Percentiles rank a stretch among this genome's conserved stretches.
Evolutionary conservation across 1,284 basidiomycete genomes (phyloP).

Genomic region (Mycena citricolor): DNA sequence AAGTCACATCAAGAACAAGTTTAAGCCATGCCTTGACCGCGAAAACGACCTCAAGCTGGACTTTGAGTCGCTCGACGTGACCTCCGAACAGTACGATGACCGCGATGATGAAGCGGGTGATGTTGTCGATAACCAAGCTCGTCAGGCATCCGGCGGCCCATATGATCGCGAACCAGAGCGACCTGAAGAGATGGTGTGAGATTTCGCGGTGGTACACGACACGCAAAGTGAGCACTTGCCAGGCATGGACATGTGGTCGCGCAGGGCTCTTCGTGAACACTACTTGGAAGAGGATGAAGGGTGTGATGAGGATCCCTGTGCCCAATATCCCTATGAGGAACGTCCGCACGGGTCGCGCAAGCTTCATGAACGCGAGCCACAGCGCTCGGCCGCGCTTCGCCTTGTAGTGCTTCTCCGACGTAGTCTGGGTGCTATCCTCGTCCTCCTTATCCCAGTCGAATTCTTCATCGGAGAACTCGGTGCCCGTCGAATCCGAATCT

Average conservation of each 20-base stretch:
- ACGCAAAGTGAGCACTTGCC: not conserved
- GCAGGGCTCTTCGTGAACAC: slow-evolving; percentile 51
- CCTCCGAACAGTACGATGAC: slow-evolving; percentile 56
- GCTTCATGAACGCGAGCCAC: slow-evolving; percentile 66
- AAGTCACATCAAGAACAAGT: slow-evolving; percentile 59
- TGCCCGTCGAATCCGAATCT: slow-evolving; percentile 57
- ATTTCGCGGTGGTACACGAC: not conserved
- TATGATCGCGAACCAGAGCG: slow-evolving; percentile 67
- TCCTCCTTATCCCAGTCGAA: slow-evolving; percentile 76
- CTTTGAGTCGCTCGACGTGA: slow-evolving; percentile 31
- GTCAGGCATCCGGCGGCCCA: slow-evolving; percentile 68
- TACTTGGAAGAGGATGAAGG: slow-evolving; percentile 65
- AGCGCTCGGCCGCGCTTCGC: slow-evolving; percentile 54
- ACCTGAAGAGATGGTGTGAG: slow-evolving; percentile 45
- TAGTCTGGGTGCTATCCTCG: slow-evolving; percentile 26
- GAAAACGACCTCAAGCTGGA: slow-evolving; percentile 52
- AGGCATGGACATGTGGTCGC: slow-evolving; percentile 53
- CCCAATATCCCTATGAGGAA: slow-evolving; percentile 58
- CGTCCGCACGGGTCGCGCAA: slow-evolving; percentile 59
- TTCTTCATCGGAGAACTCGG: slow-evolving; percentile 65
- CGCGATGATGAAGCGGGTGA: slow-evolving; percentile 57
- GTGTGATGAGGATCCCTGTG: slow-evolving; percentile 62
- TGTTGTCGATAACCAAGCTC: slow-evolving; percentile 61
- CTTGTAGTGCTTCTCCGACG: no score
- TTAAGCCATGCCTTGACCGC: slow-evolving; percentile 74